phyloP scores from a whole-genome alignment of 2,329 filamentous ascomycete genomes.

The Trichoderma guizhouense region DNA sequence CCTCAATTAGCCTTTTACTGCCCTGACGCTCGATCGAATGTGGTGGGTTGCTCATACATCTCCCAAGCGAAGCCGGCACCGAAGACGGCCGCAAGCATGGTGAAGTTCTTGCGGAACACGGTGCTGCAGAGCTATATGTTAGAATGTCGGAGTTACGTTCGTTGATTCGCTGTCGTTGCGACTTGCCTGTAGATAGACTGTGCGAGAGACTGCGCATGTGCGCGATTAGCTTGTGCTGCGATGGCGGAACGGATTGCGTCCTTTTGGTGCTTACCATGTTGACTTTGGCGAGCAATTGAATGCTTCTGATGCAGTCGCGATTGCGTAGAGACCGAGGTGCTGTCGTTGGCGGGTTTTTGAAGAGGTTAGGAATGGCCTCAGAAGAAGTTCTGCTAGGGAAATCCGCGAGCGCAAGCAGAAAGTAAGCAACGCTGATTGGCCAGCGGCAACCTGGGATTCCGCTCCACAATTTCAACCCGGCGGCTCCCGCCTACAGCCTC shows the following conservation, averaged over 20 bases:
- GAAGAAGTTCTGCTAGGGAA: conserved; percentile 33
- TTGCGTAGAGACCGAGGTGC: conserved; percentile 28
- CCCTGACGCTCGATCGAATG: conserved; percentile 11
- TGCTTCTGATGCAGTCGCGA: conserved; percentile 26
- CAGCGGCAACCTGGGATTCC: conserved; percentile 17
- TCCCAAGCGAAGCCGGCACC: conserved; percentile 84
- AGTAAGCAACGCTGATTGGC: conserved; percentile 35
- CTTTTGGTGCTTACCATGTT: conserved; percentile 37
- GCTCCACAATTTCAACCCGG: conserved; percentile 24
- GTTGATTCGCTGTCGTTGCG: conserved; percentile 23
- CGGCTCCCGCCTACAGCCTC: conserved; percentile 6
- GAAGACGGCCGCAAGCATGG: conserved; percentile 87
- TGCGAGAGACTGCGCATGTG: conserved; percentile 35
- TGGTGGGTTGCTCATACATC: conserved; percentile 61
- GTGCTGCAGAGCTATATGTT: conserved; percentile 52
- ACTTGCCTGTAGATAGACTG: conserved; percentile 42
- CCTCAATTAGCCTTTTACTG: conserved; percentile 30
- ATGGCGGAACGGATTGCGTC: not conserved
- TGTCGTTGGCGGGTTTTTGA: conserved; percentile 28
- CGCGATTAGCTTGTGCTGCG: conserved; percentile 34
- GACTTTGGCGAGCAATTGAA: conserved; percentile 31
- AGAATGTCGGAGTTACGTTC: conserved; percentile 24
- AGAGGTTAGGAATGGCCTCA: conserved; percentile 27
- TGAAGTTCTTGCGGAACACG: conserved; percentile 80
- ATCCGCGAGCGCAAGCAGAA: conserved; percentile 34